Base-by-base conservation (phyloP, 148 eudicot genomes). In the Nepenthes gracilis region DNA sequence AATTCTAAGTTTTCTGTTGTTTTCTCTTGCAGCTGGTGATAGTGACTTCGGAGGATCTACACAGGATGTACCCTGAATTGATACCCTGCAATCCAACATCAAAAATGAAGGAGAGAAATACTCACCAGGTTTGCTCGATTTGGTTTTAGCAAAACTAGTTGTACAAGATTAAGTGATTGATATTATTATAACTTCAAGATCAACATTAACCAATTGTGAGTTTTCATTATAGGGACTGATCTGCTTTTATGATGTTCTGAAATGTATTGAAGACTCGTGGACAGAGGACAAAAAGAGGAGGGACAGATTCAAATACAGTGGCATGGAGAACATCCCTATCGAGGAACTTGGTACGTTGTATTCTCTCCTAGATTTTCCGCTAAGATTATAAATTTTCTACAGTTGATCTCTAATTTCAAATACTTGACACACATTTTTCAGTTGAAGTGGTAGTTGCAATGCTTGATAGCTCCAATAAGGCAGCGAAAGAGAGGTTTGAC, bases 231-330 rank as follows among this genome's bases (percentile, higher is more conserved):
- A 93, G 97, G 86, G 80, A 66, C 75, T 89, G 66, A 69, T 75
- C 35, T 72, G 81, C 54, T 81, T 89, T 60, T 89, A 86, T 60
- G 78, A 65, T 52, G 85, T 83, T 57, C 67, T 94, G 62, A 81
- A 74, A 80, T 74, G 84, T 66, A 65, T 94, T 43, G 95, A 80
- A 64, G 86, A 83, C 54, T 72, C 84, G 43, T 94, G 99, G 99
- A 78, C 72, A 62, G 68, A 83, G 63, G 80, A 75, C 43, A 78
- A 72, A 48, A 74, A 71, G 61, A 86, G 78, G 78, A 79, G 74
- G 83, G 79, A 74, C 34, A 81, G 75, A 69, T 77, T 80, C 74
- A 72, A 74, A 57, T 57, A 48, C 33, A 62, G 63, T 43, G 64
- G 72, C 49, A 72, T 78, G 43, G 72, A 77, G 10, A 75, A 64